Evolutionary conservation across 192 early-diverging fungal genomes (phyloP).

Genomic region (Phlyctochytrium bullatum): DNA sequence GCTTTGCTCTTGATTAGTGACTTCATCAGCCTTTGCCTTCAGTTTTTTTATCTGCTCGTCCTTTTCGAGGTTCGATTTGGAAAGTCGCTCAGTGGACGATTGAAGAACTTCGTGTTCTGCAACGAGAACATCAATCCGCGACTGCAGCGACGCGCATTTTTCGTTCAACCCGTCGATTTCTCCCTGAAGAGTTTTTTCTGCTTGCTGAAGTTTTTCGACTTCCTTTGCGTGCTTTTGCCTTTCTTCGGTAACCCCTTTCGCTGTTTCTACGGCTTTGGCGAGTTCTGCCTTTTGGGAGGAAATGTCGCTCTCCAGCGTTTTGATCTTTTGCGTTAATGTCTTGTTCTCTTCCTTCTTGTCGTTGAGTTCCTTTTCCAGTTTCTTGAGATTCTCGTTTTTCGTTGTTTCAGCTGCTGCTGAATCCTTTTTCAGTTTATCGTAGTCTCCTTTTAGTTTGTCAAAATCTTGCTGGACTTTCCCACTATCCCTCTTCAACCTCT

Average conservation of each 20-base stretch:
- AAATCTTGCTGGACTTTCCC: constrained; percentile 32
- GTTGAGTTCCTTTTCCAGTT: constrained; percentile 43
- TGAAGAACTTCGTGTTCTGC: constrained; percentile 44
- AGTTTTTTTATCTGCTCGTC: constrained; percentile 51
- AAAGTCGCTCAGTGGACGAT: constrained; percentile 35
- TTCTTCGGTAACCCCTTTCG: constrained; percentile 13
- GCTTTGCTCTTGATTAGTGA: constrained; percentile 26
- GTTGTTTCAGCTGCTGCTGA: constrained; percentile 11
- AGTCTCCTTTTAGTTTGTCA: constrained; percentile 38
- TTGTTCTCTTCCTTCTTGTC: constrained; percentile 41
- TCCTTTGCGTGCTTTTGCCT: constrained; percentile 19
- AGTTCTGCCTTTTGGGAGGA: constrained; percentile 24
- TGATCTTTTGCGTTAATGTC: constrained; percentile 21
- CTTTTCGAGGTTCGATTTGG: constrained; percentile 41
- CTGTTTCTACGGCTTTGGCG: constrained; percentile 22
- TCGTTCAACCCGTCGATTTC: constrained; percentile 34
- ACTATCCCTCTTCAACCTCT: constrained; percentile 41
- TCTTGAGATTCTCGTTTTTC: constrained; percentile 35
- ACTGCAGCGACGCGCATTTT: constrained; percentile 23
- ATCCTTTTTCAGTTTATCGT: constrained; percentile 49
- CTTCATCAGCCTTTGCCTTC: constrained; percentile 40
- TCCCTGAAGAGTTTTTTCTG: constrained; percentile 6
- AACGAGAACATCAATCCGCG: constrained; percentile 22
- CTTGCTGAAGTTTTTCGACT: constrained; percentile 10
- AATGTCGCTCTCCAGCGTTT: constrained; percentile 34